A percentile compares a stretch with the other conserved stretches of the same genome.
Evolutionary conservation across 371 early-diverging fungal species (phyloP).

Genomic region (Cokeromyces recurvatus): DNA sequence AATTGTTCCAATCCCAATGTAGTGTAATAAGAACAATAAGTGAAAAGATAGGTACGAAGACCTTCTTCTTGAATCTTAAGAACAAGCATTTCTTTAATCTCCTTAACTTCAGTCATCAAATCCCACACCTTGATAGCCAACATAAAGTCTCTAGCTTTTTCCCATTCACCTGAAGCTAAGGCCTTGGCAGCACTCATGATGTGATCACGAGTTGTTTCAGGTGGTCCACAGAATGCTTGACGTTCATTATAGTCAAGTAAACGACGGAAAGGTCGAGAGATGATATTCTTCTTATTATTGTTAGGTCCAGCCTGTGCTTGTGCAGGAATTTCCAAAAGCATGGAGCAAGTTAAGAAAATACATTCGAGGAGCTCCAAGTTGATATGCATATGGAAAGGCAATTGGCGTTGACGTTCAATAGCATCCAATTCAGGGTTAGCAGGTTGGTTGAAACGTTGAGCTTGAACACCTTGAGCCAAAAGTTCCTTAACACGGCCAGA

Average conservation of each 20-base stretch:
- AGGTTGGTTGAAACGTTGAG: slow-evolving; percentile 64
- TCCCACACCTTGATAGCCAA: slow-evolving; percentile 94
- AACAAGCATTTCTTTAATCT: slow-evolving; percentile 86
- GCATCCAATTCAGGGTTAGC: slow-evolving; percentile 80
- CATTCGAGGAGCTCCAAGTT: slow-evolving; percentile 97
- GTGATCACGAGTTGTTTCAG: slow-evolving; percentile 96
- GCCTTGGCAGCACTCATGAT: slow-evolving; percentile 96
- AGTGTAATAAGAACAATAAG: slow-evolving; percentile 83
- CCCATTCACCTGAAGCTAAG: slow-evolving; percentile 91
- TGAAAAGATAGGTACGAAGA: slow-evolving; percentile 93
- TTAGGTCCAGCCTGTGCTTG: slow-evolving; percentile 86
- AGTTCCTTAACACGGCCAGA: slow-evolving; percentile 90
- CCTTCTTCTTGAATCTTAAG: slow-evolving; percentile 93
- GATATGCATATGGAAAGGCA: slow-evolving; percentile 99
- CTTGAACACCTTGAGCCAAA: slow-evolving; percentile 88
- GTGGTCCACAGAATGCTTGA: slow-evolving; percentile 93
- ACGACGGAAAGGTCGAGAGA: slow-evolving; percentile 90
- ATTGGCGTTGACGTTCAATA: slow-evolving; percentile 87
- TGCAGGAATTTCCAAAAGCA: slow-evolving; percentile 95
- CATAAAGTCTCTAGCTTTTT: slow-evolving; percentile 78
- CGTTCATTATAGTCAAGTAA: slow-evolving; percentile 93
- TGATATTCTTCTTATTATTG: slow-evolving; percentile 67
- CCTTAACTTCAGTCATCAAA: slow-evolving; percentile 72
- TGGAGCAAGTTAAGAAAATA: slow-evolving; percentile 89
- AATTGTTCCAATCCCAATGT: slow-evolving; percentile 81